Evolutionary conservation across 495 filamentous ascomycete species (phyloP).

Genomic region (Aspergillus haitiensis): DNA sequence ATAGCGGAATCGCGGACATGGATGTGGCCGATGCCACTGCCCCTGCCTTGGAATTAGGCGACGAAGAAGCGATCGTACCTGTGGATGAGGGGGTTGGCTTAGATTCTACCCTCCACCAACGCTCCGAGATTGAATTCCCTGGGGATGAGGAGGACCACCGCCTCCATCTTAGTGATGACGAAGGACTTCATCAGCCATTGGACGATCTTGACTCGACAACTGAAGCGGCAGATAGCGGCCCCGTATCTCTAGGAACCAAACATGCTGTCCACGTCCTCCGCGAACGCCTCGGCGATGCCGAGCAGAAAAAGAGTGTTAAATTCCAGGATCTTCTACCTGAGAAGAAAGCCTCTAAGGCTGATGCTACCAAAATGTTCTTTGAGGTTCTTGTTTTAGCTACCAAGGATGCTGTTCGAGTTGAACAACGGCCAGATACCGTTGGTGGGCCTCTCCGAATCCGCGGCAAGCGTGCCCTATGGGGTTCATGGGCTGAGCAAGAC

Average conservation of each 20-base stretch:
- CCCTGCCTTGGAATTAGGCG: conserved; percentile 68
- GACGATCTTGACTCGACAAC: conserved; percentile 78
- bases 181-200: conserved; percentile 42
- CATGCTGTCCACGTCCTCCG: conserved; percentile 94
- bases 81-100: conserved; percentile 52
- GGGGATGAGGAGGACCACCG: conserved; percentile 54
- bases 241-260: conserved; percentile 85
- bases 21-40: conserved; percentile 63
- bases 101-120: conserved; percentile 51
- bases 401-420: conserved; percentile 97
- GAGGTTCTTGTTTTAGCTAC: conserved; percentile 93
- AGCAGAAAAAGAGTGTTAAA: conserved; percentile 73
- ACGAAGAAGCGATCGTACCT: conserved; percentile 55
- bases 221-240: conserved; percentile 76
- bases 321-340: conserved; percentile 94
- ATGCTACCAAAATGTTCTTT: conserved; percentile 99
- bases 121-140: conserved; percentile 61
- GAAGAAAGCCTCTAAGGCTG: conserved; percentile 69
- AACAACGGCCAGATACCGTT: conserved; percentile 72
- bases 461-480: conserved; percentile 91
- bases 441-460: conserved; percentile 77
- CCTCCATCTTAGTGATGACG: conserved; percentile 54
- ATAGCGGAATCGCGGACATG: conserved; percentile 81
- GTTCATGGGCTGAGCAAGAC: conserved; percentile 87
- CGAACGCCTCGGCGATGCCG: conserved; percentile 71